phyloP scores from a whole-genome alignment of 495 filamentous ascomycete species.

The Terfezia claveryi region DNA sequence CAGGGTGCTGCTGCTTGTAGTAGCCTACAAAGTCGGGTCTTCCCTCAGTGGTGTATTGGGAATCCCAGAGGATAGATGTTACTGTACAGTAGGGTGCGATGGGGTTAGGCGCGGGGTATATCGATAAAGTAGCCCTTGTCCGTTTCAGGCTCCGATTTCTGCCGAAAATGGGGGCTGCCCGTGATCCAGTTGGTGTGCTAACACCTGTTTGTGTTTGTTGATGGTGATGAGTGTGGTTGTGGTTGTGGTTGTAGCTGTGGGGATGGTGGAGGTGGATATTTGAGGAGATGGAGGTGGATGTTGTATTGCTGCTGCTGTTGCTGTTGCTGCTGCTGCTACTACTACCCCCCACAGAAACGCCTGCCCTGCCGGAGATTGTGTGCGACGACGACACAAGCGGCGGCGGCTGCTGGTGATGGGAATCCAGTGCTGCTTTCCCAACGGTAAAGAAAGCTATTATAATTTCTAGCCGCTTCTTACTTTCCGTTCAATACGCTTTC shows the following conservation, averaged over 20 bases:
- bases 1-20: constrained; percentile 3
- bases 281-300: neutral
- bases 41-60: constrained; percentile 17
- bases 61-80: constrained; percentile 26
- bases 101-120: neutral
- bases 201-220: neutral
- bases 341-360: neutral
- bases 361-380: neutral
- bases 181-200: neutral
- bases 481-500: too few relatives aligned
- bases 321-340: neutral
- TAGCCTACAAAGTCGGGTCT: constrained; percentile 10
- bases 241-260: neutral
- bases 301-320: neutral
- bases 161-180: neutral
- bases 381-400: neutral
- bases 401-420: neutral
- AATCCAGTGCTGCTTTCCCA: neutral
- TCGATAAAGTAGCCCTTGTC: neutral
- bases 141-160: neutral
- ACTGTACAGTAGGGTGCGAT: constrained; percentile 14
- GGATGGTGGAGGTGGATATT: neutral
- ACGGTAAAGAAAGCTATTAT: too few relatives aligned
- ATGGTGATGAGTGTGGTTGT: neutral
- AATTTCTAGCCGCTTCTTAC: too few relatives aligned